phyloP scores from a whole-genome alignment of 202 grass and related monocot species.

The Setaria italica region DNA sequence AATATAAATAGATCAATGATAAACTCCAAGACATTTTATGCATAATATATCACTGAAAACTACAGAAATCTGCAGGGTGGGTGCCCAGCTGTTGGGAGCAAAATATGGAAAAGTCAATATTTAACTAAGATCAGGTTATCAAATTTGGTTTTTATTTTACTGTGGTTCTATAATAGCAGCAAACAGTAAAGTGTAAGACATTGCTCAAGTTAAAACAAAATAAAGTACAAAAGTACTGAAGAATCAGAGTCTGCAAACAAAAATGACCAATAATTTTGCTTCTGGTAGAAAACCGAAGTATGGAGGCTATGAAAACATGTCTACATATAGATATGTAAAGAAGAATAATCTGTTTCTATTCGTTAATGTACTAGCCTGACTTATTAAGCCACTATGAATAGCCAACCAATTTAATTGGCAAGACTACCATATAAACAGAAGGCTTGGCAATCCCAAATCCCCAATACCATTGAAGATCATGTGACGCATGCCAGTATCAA shows the following conservation, averaged over 20 bases:
- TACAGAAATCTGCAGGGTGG: slow-evolving; percentile 11
- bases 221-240: not conserved
- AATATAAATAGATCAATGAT: slow-evolving; percentile 20
- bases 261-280: slow-evolving; percentile 21
- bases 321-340: not conserved
- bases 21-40: slow-evolving; percentile 35
- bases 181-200: not conserved
- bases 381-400: not conserved
- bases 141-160: slow-evolving; percentile 17
- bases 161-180: slow-evolving; percentile 18
- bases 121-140: slow-evolving; percentile 16
- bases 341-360: not conserved
- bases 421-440: slow-evolving; percentile 14
- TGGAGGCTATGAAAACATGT: slow-evolving; percentile 5
- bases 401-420: slow-evolving; percentile 20
- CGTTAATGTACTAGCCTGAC: slow-evolving; percentile 7
- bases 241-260: slow-evolving; percentile 21
- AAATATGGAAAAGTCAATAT: slow-evolving; percentile 27
- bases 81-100: slow-evolving; percentile 11
- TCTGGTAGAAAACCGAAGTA: not conserved
- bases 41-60: not conserved
- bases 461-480: not conserved
- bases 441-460: not conserved
- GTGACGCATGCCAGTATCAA: slow-evolving; percentile 18
- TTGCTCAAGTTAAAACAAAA: slow-evolving; percentile 17